A percentile compares a stretch with the other conserved stretches of the same genome.
These are phyloP conservation scores for Dittrichia graveolens DNA, from an alignment of 129 eudicot species.

Conservation along the genomic window DNA sequence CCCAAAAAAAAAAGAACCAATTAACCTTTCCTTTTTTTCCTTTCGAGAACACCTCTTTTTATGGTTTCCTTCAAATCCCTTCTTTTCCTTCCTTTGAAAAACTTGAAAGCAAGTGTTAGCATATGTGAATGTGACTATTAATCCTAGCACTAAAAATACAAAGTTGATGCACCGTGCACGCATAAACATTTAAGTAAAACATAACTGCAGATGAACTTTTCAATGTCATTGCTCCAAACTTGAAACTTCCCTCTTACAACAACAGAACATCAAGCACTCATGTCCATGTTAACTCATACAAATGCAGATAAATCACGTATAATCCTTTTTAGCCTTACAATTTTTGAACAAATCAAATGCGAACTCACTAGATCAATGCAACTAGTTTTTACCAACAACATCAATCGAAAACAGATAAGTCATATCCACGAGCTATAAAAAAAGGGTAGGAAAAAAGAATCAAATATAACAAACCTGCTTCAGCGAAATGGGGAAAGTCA, in stretches of 20 bases:
- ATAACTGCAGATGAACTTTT: no score
- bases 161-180: background rate
- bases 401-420: background rate
- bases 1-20: no score
- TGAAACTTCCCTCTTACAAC: no score
- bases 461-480: constrained; percentile 66
- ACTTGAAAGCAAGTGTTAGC: background rate
- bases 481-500: constrained; percentile 89
- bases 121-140: background rate
- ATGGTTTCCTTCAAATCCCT: no score
- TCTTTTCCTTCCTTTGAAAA: no score
- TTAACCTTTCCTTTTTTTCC: no score
- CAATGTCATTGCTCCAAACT: no score
- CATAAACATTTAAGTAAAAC: background rate
- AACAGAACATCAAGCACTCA: background rate
- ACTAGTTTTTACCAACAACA: background rate
- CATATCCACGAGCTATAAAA: no score
- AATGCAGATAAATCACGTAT: background rate
- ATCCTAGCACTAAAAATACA: background rate
- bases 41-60: no score
- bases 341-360: background rate
- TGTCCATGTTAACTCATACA: background rate
- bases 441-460: background rate
- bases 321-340: background rate
- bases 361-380: background rate